These are phyloP conservation scores for Lyophyllum decastes DNA, from an alignment of 768 basidiomycete genomes.

Conservation along the genomic window DNA sequence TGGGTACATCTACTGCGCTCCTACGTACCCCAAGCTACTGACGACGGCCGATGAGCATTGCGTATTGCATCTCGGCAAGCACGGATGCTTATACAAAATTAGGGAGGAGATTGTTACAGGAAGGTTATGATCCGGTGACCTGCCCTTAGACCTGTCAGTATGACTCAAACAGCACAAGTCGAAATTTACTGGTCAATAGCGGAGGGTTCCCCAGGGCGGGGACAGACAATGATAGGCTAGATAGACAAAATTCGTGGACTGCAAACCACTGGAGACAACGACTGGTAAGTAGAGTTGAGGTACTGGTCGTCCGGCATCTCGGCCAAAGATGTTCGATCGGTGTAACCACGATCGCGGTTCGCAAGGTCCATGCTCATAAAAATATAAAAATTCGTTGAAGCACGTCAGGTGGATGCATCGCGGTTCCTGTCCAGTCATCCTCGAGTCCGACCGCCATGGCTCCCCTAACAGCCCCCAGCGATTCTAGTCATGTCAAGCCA, in stretches of 20 bases:
- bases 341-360: conserved; percentile 2
- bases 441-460: conserved; percentile 16
- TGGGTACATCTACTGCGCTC: no score
- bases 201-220: no score
- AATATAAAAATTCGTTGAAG: conserved; percentile 13
- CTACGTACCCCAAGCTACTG: no score
- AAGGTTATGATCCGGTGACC: not conserved
- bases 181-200: no score
- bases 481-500: conserved; percentile 11
- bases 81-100: not conserved
- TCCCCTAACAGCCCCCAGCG: conserved; percentile 12
- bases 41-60: not conserved
- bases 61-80: no score
- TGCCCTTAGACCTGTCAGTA: no score
- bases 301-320: conserved; percentile 27
- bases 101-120: not conserved
- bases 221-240: not conserved
- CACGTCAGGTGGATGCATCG: conserved; percentile 11
- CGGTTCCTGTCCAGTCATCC: conserved; percentile 5
- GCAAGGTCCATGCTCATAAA: not conserved
- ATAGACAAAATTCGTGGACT: not conserved
- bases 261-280: not conserved
- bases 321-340: conserved; percentile 20
- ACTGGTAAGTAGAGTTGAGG: not conserved
- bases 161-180: no score